Conservation (phyloP, 2,329 filamentous ascomycete genomes). For the Tolypocladium amazonense region DNA sequence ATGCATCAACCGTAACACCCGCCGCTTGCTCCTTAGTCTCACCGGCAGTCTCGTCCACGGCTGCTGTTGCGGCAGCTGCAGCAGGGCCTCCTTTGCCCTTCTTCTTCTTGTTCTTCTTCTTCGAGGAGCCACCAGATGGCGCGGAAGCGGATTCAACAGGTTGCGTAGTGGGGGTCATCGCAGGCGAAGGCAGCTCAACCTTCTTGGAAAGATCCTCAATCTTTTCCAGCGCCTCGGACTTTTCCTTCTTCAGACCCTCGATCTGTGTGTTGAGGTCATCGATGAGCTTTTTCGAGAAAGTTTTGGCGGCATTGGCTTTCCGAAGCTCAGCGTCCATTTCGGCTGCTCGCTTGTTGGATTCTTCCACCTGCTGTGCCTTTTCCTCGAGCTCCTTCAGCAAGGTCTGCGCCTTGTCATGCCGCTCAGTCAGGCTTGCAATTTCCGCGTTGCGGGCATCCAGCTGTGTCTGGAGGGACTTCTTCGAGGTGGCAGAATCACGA, state of each 20-base stretch:
- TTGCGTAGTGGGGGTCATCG: slow-evolving; percentile 10
- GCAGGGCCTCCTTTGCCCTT: slow-evolving; percentile 65
- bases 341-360: slow-evolving; percentile 20
- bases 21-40: slow-evolving; percentile 20
- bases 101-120: slow-evolving; percentile 77
- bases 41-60: slow-evolving; percentile 12
- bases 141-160: slow-evolving; percentile 14
- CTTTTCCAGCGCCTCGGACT: slow-evolving; percentile 17
- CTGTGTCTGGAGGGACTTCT: slow-evolving; percentile 37
- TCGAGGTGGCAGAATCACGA: slow-evolving; percentile 26
- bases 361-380: slow-evolving; percentile 22
- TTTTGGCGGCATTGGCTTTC: slow-evolving; percentile 27
- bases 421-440: slow-evolving; percentile 38
- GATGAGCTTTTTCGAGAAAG: slow-evolving; percentile 29
- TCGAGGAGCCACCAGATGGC: slow-evolving; percentile 14
- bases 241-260: slow-evolving; percentile 20
- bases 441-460: slow-evolving; percentile 37
- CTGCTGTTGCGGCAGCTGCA: slow-evolving; percentile 20
- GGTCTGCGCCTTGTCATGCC: slow-evolving; percentile 30
- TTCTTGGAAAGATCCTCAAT: slow-evolving; percentile 32
- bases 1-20: slow-evolving; percentile 9
- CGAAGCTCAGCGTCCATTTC: slow-evolving; percentile 31
- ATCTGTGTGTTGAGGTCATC: slow-evolving; percentile 27
- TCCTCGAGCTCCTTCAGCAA: slow-evolving; percentile 34
- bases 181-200: slow-evolving; percentile 20